phyloP scores from a whole-genome alignment of 176 grass and related monocot species.

The Alloteropsis semialata region DNA sequence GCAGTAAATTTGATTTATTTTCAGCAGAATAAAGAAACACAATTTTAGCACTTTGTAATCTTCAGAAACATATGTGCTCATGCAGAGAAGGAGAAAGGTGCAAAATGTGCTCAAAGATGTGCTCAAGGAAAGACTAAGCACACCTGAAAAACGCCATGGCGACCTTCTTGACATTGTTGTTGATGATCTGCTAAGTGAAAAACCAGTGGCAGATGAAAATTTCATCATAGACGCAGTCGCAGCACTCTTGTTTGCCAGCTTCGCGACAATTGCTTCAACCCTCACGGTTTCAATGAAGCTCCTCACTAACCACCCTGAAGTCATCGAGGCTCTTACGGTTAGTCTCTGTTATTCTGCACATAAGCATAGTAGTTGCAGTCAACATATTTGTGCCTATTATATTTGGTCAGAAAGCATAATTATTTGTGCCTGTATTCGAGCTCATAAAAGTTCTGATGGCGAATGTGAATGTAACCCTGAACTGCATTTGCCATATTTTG shows the following conservation, averaged over 20 bases:
- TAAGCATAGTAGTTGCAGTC: neutral
- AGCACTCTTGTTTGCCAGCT: constrained; percentile 1
- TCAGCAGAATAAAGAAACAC: too few species aligned
- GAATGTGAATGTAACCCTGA: too few species aligned
- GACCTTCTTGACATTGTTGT: neutral
- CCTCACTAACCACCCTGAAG: too few species aligned
- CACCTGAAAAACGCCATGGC: neutral
- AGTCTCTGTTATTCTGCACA: neutral
- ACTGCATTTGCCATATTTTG: too few species aligned
- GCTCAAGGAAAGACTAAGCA: constrained; percentile 1
- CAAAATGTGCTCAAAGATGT: neutral
- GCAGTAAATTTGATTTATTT: too few species aligned
- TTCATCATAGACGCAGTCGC: neutral
- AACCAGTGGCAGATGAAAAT: neutral
- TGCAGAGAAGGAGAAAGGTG: constrained; percentile 7
- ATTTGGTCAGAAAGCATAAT: too few species aligned
- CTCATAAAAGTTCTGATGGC: too few species aligned
- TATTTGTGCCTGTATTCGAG: too few species aligned
- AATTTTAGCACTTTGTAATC: too few species aligned
- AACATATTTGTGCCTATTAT: too few species aligned
- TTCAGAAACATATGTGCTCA: neutral
- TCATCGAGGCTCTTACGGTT: too few species aligned
- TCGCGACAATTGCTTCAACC: neutral
- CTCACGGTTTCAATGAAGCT: constrained; percentile 1
- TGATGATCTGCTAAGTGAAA: neutral